A percentile compares a stretch with the other conserved stretches of the same genome.
Evolutionary conservation across 768 basidiomycete species (phyloP).

Genomic region (Termitomyces sp.): DNA sequence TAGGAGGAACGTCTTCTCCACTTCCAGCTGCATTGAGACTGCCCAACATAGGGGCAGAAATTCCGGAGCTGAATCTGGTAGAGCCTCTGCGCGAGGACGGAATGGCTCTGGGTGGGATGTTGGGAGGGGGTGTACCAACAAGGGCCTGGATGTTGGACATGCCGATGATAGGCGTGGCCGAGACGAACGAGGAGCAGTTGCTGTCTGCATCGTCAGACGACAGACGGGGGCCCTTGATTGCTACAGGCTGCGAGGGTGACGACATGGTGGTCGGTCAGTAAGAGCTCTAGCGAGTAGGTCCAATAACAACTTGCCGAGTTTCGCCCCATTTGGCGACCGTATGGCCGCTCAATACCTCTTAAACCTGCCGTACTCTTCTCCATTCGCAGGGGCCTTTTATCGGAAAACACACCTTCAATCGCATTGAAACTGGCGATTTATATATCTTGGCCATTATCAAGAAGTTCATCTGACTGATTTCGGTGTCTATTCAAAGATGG

Average conservation of each 20-base stretch:
- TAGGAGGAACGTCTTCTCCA: constrained; percentile 23
- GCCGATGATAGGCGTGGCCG: constrained; percentile 30
- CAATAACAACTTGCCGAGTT: constrained; percentile 6
- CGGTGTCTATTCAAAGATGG: constrained; percentile 1
- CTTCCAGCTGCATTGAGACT: constrained; percentile 27
- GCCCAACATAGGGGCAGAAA: constrained; percentile 14
- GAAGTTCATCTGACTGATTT: neutral
- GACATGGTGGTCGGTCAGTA: constrained; percentile 31
- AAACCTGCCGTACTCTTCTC: neutral
- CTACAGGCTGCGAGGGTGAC: constrained; percentile 51
- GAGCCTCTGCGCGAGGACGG: neutral
- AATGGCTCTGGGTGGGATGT: constrained; percentile 41
- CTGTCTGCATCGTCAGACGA: constrained; percentile 15
- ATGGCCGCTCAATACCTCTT: neutral
- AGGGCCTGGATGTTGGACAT: constrained; percentile 62
- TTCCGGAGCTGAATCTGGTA: neutral
- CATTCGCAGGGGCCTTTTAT: neutral
- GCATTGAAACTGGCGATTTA: neutral
- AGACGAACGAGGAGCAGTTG: constrained; percentile 23
- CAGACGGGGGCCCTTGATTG: constrained; percentile 33
- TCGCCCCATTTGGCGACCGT: constrained; percentile 1
- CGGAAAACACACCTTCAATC: neutral
- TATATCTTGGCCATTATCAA: neutral
- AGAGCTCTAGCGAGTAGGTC: neutral
- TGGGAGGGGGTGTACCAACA: constrained; percentile 45